Evolutionary conservation across 2,329 filamentous ascomycete genomes (phyloP), one percentile per base, ranked within the genome.

Genomic region (Colletotrichum karsti): DNA sequence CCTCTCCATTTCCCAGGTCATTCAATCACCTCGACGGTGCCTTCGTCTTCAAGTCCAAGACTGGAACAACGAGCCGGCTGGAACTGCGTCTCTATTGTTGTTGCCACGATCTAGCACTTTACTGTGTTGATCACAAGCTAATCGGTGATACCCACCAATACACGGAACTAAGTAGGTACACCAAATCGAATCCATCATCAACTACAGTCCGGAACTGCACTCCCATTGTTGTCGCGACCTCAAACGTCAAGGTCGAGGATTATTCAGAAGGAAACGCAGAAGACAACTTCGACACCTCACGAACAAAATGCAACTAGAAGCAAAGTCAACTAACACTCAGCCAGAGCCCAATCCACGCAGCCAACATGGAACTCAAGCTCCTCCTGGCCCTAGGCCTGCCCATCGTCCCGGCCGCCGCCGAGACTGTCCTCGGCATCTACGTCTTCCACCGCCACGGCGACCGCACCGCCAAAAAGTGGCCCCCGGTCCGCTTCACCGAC

Each of bases 381-480:
- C 68, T 83, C 63, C 37, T 68, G 44, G 73, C 65, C 33, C 46
- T 68, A 10, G 60, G 65, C 39, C 60, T 68, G 13, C 22, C 84
- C 65, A 72, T 83, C 69, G 77, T 82, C 44, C 74, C 83, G 54
- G 76, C 80, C 59, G 72, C 82, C 53, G 81, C 81, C 20, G 93
- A 97, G 82, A 92, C 90, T 1, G 85, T 96, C 28, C 85, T 97
- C 15, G 94, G 94, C 58, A 90, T 91, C 50, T 96, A 95, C 79
- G 90, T 97, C 80, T 97, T 97, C 84, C 90, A 93, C 73, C 92
- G 95, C 50, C 95, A 98, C 82, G 95, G 95, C 65, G 95, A 98
- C 79, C 90, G 95, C 63, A 95, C 94, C 1, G 82, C 93, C 70
- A 97, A 97, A 82, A 84, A 88, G 18, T 89, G 89, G 70, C 84